phyloP scores from a whole-genome alignment of 1,284 basidiomycete genomes.

The Salmacisia buchloeana region DNA sequence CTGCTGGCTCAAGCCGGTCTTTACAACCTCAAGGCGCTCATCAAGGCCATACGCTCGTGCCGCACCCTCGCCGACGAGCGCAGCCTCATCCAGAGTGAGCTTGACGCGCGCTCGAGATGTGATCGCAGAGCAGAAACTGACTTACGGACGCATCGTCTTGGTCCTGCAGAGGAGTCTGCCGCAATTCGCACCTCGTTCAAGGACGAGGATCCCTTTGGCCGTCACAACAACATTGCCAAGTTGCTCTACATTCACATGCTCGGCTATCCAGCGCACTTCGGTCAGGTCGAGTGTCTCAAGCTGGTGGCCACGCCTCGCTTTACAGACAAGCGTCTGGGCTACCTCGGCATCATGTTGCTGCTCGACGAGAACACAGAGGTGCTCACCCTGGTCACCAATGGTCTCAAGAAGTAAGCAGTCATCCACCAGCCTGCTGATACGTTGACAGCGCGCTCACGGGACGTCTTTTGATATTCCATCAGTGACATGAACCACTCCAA shows the following conservation, averaged over 20 bases:
- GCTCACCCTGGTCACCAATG: constrained; percentile 93
- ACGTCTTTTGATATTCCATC: constrained; percentile 5
- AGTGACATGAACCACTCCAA: constrained; percentile 99
- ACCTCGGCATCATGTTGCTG: constrained; percentile 94
- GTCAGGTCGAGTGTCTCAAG: constrained; percentile 99
- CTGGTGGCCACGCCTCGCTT: constrained; percentile 97
- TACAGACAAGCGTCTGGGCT: constrained; percentile 92
- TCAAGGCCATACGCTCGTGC: constrained; percentile 53
- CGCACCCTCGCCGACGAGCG: constrained; percentile 98
- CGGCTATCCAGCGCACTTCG: constrained; percentile 97
- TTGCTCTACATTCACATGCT: constrained; percentile 99
- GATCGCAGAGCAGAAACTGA: too few species aligned
- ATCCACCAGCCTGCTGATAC: not conserved
- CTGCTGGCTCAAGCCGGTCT: constrained; percentile 48
- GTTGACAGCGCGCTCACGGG: not conserved
- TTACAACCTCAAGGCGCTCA: constrained; percentile 52
- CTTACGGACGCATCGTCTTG: too few species aligned
- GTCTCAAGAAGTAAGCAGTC: constrained; percentile 84
- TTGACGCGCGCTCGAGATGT: not conserved
- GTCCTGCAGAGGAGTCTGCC: constrained; percentile 94
- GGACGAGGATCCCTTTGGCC: constrained; percentile 72
- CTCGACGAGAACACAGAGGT: constrained; percentile 98
- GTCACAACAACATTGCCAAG: constrained; percentile 97
- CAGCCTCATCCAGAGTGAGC: constrained; percentile 71
- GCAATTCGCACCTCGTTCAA: constrained; percentile 96